Base-by-base conservation (phyloP, 257 asterid genomes). In the Penstemon barbatus region DNA sequence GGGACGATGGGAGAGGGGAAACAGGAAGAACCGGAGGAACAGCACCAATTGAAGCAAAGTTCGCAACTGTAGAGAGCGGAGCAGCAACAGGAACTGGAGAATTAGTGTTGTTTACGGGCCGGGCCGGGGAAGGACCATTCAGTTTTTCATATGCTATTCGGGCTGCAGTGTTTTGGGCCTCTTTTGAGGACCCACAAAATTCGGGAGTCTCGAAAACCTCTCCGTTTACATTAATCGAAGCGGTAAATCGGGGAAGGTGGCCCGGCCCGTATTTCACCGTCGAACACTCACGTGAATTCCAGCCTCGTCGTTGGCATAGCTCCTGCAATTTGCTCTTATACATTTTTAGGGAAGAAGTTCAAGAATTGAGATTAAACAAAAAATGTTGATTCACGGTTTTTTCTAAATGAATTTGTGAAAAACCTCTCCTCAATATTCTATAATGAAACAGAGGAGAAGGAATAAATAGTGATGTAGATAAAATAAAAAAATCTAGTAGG, bases 131-230 rank as follows among this genome's bases (percentile, higher is more conserved):
- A 8, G 82, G 68, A 5, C 41, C 59, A 10, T 51, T 57, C 52
- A 82, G 61, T 57, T 71, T 68, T 0, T 86, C 80, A 46, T 62
- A 80, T 1, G 96, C 94, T 0, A 79, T 41, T 18, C 59, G 70
- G 5, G 97, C 94, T 4, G 82, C 97, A 0, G 77, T 55, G 58
- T 90, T 88, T 37, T 90, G 94, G 0, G 97, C 84, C 0, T 81
- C 90, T 61, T 88, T 90, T 0, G 85, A 70, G 3, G 94, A 83
- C 10, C 65, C 70, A 71, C 84, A 86, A 1, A 39, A 62, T 5
- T 46, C 64, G 6, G 90, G 85, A 3, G 89, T 75, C 63, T 72
- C 50, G 39, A 89, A 89, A 0, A 58, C 3, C 42, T 69, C 59
- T 3, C 83, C 97, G 2, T 70, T 68, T 3, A 92, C 78, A 2